Conservation (phyloP, 257 asterid species). For the Fraxinus americana region DNA sequence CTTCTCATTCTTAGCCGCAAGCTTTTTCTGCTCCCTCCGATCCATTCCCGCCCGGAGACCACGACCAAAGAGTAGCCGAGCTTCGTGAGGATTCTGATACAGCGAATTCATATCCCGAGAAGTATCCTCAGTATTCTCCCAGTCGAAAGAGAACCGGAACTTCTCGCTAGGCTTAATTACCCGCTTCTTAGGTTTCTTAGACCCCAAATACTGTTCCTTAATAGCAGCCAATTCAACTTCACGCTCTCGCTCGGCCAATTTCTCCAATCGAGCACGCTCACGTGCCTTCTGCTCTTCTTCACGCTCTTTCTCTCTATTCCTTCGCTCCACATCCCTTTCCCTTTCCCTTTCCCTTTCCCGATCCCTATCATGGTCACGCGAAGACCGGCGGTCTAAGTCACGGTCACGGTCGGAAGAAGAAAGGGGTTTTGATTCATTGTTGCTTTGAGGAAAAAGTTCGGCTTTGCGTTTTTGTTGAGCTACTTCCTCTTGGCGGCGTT, state of each 20-base stretch:
- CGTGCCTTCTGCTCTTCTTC: slow-evolving; percentile 1
- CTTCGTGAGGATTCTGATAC: neutral
- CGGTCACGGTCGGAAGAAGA: slow-evolving; percentile 11
- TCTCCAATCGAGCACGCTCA: slow-evolving; percentile 4
- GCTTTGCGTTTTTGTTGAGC: neutral
- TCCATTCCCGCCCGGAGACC: neutral
- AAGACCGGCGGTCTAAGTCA: neutral
- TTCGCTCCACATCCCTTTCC: neutral
- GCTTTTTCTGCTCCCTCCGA: too few species aligned
- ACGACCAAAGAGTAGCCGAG: neutral
- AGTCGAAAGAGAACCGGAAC: neutral
- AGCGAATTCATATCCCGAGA: neutral
- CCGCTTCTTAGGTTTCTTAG: neutral
- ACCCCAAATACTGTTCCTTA: neutral
- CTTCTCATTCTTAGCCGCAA: too few species aligned
- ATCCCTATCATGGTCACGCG: neutral
- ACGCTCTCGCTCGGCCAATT: slow-evolving; percentile 6
- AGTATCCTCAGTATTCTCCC: neutral
- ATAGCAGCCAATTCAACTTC: neutral
- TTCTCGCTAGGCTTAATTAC: neutral
- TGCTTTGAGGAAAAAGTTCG: neutral
- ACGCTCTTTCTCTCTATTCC: slow-evolving; percentile 7
- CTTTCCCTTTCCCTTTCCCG: neutral
- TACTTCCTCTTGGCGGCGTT: neutral
- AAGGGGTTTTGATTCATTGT: neutral